These are phyloP conservation scores for Tetratostichococcus sp. DNA, from an alignment of 139 green algal species.

Conservation along the genomic window DNA sequence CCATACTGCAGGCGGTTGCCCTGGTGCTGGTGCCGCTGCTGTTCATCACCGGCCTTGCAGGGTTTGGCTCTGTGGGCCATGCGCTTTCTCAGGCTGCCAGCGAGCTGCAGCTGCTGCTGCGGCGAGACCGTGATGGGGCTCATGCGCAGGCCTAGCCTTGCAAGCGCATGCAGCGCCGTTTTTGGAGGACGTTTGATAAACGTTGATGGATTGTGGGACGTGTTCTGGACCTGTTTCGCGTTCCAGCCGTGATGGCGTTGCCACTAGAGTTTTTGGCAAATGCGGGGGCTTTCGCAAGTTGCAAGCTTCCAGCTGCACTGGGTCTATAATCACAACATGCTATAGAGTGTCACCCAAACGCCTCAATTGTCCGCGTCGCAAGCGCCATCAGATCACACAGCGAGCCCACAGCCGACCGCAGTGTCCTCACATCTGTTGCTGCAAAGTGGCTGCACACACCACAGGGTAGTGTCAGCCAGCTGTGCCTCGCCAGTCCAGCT, in stretches of 20 bases:
- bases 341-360: slow-evolving; percentile 13
- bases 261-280: too few species aligned
- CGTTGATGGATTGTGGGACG: too few species aligned
- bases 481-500: too few species aligned
- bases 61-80: background rate
- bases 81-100: background rate
- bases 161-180: background rate
- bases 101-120: background rate
- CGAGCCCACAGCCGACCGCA: slow-evolving; percentile 36
- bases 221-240: too few species aligned
- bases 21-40: background rate
- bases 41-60: background rate
- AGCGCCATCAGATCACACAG: slow-evolving; percentile 35
- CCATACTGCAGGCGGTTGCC: background rate
- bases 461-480: background rate
- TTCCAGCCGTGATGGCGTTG: too few species aligned
- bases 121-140: background rate
- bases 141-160: background rate
- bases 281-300: too few species aligned
- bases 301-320: too few species aligned
- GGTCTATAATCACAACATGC: too few species aligned
- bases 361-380: slow-evolving; percentile 26
- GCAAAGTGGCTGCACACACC: slow-evolving; percentile 15
- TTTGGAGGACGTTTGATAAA: too few species aligned
- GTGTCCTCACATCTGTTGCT: slow-evolving; percentile 27